These are phyloP conservation scores for Barnettozyma californica DNA, from an alignment of 805 yeast species.

Conservation along the genomic window DNA sequence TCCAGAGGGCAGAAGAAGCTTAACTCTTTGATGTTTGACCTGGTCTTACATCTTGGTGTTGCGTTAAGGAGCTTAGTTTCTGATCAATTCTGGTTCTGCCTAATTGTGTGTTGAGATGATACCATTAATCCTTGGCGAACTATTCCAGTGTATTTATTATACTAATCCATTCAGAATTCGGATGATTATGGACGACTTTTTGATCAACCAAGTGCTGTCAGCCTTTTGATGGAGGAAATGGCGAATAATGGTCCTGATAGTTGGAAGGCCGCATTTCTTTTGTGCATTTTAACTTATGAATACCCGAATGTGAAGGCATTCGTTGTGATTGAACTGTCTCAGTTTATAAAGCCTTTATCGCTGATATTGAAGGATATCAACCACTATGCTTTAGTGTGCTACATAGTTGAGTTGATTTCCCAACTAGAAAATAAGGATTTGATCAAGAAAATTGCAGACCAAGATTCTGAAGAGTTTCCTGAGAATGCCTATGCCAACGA, in stretches of 20 bases:
- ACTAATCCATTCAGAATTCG: slow-evolving; percentile 2
- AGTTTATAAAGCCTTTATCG: neutral
- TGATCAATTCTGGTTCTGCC: slow-evolving; percentile 22
- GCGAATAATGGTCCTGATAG: slow-evolving; percentile 12
- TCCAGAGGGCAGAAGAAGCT: slow-evolving; percentile 10
- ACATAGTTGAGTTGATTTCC: slow-evolving; percentile 21
- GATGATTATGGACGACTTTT: slow-evolving; percentile 19
- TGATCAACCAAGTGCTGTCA: slow-evolving; percentile 13
- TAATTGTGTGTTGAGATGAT: slow-evolving; percentile 13
- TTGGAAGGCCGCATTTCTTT: slow-evolving; percentile 25
- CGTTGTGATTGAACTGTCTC: neutral
- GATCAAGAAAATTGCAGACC: neutral
- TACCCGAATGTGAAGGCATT: slow-evolving; percentile 9
- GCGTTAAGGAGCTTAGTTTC: slow-evolving; percentile 12
- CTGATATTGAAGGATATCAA: slow-evolving; percentile 7
- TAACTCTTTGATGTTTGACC: slow-evolving; percentile 15
- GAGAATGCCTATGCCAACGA: slow-evolving; percentile 16
- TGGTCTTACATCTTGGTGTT: slow-evolving; percentile 22
- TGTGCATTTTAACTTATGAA: slow-evolving; percentile 23
- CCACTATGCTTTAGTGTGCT: slow-evolving; percentile 17
- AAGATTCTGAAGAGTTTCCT: neutral
- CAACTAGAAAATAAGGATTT: slow-evolving; percentile 10
- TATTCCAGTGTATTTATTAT: neutral
- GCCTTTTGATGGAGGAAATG: slow-evolving; percentile 9
- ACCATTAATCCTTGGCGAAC: neutral